Evolutionary conservation across 345 rosid species (phyloP).

Genomic region (Moricandia moricandioides): DNA sequence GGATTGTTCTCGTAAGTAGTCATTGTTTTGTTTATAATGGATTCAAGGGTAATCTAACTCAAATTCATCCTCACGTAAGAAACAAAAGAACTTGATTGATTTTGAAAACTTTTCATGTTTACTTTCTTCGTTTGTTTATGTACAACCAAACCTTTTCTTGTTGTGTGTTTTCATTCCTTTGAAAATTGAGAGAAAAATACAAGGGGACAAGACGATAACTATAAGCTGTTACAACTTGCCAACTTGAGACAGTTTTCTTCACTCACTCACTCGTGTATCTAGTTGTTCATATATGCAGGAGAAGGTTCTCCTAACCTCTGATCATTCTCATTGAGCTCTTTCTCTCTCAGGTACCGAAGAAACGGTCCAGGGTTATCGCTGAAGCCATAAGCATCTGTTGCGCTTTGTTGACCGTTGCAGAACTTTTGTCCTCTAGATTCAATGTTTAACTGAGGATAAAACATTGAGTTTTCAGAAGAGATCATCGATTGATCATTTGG

Average conservation of each 20-base stretch:
- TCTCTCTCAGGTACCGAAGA: slow-evolving; percentile 70
- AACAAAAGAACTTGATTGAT: not conserved
- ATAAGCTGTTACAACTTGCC: not conserved
- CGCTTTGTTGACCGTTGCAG: slow-evolving; percentile 47
- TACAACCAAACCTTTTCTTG: slow-evolving; percentile 11
- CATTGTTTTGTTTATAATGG: not conserved
- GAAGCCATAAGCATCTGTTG: slow-evolving; percentile 45
- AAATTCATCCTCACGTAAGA: not conserved
- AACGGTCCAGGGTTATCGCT: slow-evolving; percentile 65
- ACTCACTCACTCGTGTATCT: slow-evolving; percentile 6
- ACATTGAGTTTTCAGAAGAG: slow-evolving; percentile 32
- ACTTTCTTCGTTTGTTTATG: slow-evolving; percentile 2
- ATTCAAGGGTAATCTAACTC: slow-evolving; percentile 3
- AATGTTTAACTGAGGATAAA: slow-evolving; percentile 27
- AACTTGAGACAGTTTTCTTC: not conserved
- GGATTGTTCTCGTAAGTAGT: not conserved
- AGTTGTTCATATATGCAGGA: slow-evolving; percentile 55
- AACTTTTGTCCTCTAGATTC: slow-evolving; percentile 47
- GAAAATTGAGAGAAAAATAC: slow-evolving; percentile 4
- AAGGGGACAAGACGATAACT: not conserved
- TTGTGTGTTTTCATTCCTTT: not conserved
- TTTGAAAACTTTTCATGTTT: not conserved
- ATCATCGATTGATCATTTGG: slow-evolving; percentile 46
- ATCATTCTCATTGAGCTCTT: slow-evolving; percentile 62
- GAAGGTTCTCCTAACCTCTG: slow-evolving; percentile 52